A percentile compares a stretch with the other conserved stretches of the same genome.
Conservation (phyloP, 306 rosid species). For the Glycine soja region DNA sequence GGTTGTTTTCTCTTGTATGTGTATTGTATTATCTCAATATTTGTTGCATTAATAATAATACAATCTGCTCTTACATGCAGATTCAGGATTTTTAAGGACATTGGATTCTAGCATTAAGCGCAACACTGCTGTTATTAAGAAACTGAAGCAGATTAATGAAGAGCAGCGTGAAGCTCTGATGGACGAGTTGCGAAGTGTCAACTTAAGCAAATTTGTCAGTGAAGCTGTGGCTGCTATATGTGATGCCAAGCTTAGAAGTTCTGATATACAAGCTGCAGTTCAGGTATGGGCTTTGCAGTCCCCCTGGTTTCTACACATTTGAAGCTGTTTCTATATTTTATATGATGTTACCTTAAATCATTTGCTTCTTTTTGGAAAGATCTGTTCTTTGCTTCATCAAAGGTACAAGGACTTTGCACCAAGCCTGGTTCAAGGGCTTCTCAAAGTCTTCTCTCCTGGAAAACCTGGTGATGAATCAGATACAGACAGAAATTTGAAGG, state of each 20-base stretch:
- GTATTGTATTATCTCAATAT: constrained; percentile 1
- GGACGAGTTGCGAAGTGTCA: constrained; percentile 88
- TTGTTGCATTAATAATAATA: constrained; percentile 37
- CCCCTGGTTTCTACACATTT: constrained; percentile 12
- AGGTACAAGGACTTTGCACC: constrained; percentile 97
- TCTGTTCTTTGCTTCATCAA: constrained; percentile 98
- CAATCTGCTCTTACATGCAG: constrained; percentile 54
- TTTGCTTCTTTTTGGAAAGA: constrained; percentile 55
- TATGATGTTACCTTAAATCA: constrained; percentile 31
- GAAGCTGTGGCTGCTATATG: constrained; percentile 97
- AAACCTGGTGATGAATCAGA: constrained; percentile 87
- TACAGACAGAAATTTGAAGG: constrained; percentile 82
- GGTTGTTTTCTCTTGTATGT: constrained; percentile 13
- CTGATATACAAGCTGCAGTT: constrained; percentile 95
- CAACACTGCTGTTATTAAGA: constrained; percentile 94
- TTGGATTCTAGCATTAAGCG: constrained; percentile 97
- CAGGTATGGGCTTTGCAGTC: constrained; percentile 64
- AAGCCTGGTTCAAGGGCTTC: constrained; percentile 89
- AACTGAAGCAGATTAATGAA: constrained; percentile 94
- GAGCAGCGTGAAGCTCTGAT: constrained; percentile 91
- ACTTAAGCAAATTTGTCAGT: constrained; percentile 97
- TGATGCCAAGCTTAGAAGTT: constrained; percentile 91
- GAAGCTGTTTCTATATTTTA: constrained; percentile 19
- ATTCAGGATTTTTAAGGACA: constrained; percentile 85
- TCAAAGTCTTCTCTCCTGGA: constrained; percentile 91